Evolutionary conservation across 768 basidiomycete species (phyloP).

Genomic region (Amanita inopinata): DNA sequence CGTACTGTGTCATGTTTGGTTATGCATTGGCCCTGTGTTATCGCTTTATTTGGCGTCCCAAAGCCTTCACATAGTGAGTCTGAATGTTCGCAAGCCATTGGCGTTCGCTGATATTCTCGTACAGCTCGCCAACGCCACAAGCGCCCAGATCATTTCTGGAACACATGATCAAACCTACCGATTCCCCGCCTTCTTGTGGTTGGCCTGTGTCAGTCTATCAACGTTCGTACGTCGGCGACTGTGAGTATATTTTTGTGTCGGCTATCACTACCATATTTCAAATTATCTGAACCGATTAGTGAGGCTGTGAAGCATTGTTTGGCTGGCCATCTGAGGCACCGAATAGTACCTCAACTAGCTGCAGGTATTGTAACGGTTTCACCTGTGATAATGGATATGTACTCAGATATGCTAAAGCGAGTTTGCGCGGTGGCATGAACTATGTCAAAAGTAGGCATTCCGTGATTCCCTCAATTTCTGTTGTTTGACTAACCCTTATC

Average conservation of each 20-base stretch:
- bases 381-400: neutral
- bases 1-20: neutral
- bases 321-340: constrained; percentile 23
- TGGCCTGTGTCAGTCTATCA: neutral
- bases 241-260: neutral
- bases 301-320: constrained; percentile 8
- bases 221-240: neutral
- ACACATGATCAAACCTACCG: neutral
- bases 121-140: neutral
- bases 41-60: constrained; percentile 1
- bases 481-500: constrained; percentile 1
- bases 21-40: neutral
- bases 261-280: neutral
- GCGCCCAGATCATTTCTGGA: neutral
- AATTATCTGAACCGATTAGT: constrained; percentile 10
- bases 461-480: neutral
- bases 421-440: constrained; percentile 15
- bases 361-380: constrained; percentile 21
- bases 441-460: constrained; percentile 13
- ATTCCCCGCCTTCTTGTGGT: neutral
- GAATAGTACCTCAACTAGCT: constrained; percentile 30
- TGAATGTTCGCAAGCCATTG: too few species aligned
- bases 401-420: constrained; percentile 13
- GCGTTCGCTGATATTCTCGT: neutral
- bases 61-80: neutral